phyloP scores from a whole-genome alignment of 2,329 filamentous ascomycete species.

The Ophiobolus disseminans region DNA sequence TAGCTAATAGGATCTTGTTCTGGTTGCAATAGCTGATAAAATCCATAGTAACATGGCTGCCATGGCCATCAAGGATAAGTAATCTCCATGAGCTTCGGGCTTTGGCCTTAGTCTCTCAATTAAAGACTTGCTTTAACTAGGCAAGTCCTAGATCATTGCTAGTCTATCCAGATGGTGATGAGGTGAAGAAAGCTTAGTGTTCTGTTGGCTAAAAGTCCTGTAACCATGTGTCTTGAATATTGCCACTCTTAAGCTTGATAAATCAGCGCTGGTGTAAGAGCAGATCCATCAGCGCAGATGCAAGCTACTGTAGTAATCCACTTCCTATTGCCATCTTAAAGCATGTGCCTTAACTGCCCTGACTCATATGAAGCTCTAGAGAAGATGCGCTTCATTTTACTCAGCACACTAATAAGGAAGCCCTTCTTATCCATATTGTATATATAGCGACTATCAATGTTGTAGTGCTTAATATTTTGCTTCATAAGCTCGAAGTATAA shows the following conservation, averaged over 20 bases:
- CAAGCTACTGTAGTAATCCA: slow-evolving; percentile 16
- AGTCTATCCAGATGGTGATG: too few relatives aligned
- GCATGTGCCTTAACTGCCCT: neutral
- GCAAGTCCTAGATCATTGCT: too few relatives aligned
- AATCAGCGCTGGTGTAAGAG: slow-evolving; percentile 12
- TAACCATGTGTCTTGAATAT: neutral
- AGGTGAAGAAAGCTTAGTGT: too few relatives aligned
- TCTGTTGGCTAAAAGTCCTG: neutral
- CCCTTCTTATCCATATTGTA: too few relatives aligned
- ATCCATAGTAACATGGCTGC: too few relatives aligned
- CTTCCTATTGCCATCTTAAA: slow-evolving; percentile 5
- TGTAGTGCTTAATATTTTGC: slow-evolving; percentile 5
- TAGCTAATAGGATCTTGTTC: too few relatives aligned
- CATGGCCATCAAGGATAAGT: too few relatives aligned
- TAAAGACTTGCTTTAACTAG: too few relatives aligned
- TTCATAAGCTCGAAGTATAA: slow-evolving; percentile 19
- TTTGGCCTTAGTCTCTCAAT: too few relatives aligned
- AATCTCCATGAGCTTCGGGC: too few relatives aligned
- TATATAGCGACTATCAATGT: slow-evolving; percentile 1
- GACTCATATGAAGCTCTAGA: neutral
- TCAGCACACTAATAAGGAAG: slow-evolving; percentile 6
- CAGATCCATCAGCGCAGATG: slow-evolving; percentile 13
- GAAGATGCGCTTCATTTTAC: slow-evolving; percentile 6
- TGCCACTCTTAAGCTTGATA: slow-evolving; percentile 14
- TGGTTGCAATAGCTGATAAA: too few relatives aligned